Evolutionary conservation across 345 rosid genomes (phyloP).

Genomic region (Sonneratia caseolaris): DNA sequence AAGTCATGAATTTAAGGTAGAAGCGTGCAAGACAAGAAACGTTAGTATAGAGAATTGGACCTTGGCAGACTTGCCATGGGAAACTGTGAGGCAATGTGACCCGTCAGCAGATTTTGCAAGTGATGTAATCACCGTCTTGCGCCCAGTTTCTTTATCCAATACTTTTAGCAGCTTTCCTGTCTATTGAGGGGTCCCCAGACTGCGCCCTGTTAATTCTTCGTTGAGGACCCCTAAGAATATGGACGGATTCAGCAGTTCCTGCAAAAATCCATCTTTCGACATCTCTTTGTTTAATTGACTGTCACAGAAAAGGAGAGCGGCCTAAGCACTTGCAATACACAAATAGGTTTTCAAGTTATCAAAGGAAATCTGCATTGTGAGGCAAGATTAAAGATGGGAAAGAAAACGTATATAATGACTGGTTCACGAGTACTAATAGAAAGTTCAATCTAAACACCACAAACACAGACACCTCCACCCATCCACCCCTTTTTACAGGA

Average conservation of each 20-base stretch:
- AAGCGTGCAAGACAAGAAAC: not conserved
- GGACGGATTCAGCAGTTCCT: slow-evolving; percentile 66
- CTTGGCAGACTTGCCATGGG: slow-evolving; percentile 95
- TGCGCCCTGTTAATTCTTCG: slow-evolving; percentile 92
- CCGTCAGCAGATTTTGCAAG: slow-evolving; percentile 70
- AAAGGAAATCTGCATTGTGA: not conserved
- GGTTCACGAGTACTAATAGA: not conserved
- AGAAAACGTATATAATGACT: not conserved
- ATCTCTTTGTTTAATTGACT: not conserved
- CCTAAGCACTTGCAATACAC: not conserved
- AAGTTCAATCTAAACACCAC: not conserved
- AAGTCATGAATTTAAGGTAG: not conserved
- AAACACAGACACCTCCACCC: not conserved
- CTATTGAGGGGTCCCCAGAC: slow-evolving; percentile 97
- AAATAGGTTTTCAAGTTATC: not conserved
- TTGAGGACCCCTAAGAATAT: slow-evolving; percentile 52
- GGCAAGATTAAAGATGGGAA: not conserved
- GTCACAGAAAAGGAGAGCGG: not conserved
- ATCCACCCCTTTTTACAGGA: not conserved
- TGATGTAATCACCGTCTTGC: slow-evolving; percentile 74
- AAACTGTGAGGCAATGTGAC: slow-evolving; percentile 82
- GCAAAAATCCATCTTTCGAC: slow-evolving; percentile 1
- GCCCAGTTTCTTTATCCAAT: slow-evolving; percentile 66
- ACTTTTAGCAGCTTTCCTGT: slow-evolving; percentile 77
- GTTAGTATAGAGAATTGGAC: slow-evolving; percentile 16